Evolutionary conservation across 169 alveolate genomes (phyloP).

Genomic region (Eimeria necatrix): DNA sequence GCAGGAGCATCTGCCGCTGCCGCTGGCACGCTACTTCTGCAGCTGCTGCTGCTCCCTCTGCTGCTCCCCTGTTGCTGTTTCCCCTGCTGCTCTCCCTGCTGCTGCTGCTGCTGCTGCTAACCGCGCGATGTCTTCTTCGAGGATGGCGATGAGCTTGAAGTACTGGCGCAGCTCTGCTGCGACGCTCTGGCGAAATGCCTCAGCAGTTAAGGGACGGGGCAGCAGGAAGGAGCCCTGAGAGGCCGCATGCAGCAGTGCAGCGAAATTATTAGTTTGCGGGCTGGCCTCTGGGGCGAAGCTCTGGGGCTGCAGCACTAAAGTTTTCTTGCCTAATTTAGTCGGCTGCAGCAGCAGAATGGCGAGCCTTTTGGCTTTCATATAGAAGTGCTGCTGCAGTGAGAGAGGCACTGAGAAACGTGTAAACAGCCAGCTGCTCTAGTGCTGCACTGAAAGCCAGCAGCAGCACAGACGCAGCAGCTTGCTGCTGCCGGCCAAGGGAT

Average conservation of each 20-base stretch:
- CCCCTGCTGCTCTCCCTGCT: background rate
- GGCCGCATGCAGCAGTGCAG: background rate
- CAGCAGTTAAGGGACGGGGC: constrained; percentile 18
- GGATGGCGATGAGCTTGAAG: constrained; percentile 40
- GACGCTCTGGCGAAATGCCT: constrained; percentile 25
- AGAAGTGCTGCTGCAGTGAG: too few relatives aligned
- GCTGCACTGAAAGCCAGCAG: background rate
- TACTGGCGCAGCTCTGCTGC: constrained; percentile 28
- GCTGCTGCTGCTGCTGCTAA: constrained; percentile 26
- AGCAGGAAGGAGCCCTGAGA: background rate
- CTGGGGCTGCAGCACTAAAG: background rate
- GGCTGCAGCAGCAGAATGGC: too few relatives aligned
- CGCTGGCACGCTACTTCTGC: background rate
- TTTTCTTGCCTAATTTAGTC: too few relatives aligned
- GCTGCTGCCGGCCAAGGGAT: background rate
- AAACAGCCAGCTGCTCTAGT: too few relatives aligned
- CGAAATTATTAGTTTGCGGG: background rate
- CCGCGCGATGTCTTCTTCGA: constrained; percentile 38
- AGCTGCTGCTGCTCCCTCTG: background rate
- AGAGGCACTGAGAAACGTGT: too few relatives aligned
- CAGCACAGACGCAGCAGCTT: background rate
- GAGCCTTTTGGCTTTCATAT: too few relatives aligned
- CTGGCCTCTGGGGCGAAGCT: background rate
- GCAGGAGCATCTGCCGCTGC: background rate
- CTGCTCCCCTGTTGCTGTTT: too few relatives aligned